A percentile compares a stretch with the other conserved stretches of the same genome.
Conservation (phyloP, 2,329 filamentous ascomycete species). For the Raffaelea arxii region DNA sequence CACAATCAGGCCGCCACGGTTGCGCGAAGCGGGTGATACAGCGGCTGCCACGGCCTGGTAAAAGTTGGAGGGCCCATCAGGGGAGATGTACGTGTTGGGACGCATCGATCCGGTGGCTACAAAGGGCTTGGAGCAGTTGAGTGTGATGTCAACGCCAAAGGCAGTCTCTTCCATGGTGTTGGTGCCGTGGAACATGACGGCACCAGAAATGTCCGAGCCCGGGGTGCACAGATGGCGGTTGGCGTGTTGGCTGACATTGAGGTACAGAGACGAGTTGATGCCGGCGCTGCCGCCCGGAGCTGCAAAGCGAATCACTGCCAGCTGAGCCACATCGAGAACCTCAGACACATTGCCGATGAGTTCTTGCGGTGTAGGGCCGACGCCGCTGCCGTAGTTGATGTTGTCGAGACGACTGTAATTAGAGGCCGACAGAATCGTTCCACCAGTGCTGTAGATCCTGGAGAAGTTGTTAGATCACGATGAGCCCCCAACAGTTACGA, state of each 20-base stretch:
- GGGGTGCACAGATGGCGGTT: conserved; percentile 20
- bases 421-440: conserved; percentile 23
- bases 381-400: conserved; percentile 20
- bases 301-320: conserved; percentile 19
- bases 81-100: conserved; percentile 41
- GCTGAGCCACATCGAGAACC: conserved; percentile 21
- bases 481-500: neutral
- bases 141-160: conserved; percentile 41
- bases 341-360: conserved; percentile 22
- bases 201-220: conserved; percentile 20
- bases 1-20: conserved; percentile 48
- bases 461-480: neutral
- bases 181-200: conserved; percentile 33
- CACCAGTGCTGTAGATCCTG: conserved; percentile 1
- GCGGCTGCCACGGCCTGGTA: conserved; percentile 42
- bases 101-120: conserved; percentile 45
- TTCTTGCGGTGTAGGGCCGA: conserved; percentile 15
- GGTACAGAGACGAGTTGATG: conserved; percentile 21
- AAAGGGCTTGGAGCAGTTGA: conserved; percentile 42
- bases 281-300: conserved; percentile 19
- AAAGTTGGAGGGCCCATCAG: conserved; percentile 43
- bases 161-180: conserved; percentile 48
- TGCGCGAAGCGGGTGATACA: conserved; percentile 25
- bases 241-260: conserved; percentile 22
- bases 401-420: conserved; percentile 24